phyloP scores from a whole-genome alignment of 129 eudicot genomes.

The Dittrichia graveolens region DNA sequence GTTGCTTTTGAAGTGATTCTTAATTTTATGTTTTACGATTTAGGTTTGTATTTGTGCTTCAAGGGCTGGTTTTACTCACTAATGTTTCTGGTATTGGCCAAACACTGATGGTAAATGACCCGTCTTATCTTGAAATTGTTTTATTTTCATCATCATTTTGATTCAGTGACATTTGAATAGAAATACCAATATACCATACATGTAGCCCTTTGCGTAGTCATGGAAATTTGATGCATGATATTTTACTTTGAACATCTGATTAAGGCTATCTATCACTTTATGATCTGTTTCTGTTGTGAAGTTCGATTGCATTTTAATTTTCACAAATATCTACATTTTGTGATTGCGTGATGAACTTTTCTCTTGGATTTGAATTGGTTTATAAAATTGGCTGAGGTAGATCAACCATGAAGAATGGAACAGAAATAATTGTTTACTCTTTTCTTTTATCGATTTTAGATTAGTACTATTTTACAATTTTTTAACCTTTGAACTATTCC shows the following conservation, averaged over 20 bases:
- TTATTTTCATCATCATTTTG: not conserved
- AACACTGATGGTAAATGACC: constrained; percentile 52
- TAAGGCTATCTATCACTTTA: not conserved
- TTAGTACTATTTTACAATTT: not conserved
- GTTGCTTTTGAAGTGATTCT: not conserved
- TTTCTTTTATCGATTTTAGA: not conserved
- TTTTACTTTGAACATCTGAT: not conserved
- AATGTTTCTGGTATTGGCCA: constrained; percentile 49
- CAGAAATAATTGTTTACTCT: not conserved
- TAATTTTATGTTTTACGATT: constrained; percentile 6
- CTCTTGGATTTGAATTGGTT: not conserved
- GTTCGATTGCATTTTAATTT: constrained; percentile 10
- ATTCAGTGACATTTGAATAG: constrained; percentile 5
- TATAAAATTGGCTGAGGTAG: not conserved
- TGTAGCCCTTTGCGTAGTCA: not conserved
- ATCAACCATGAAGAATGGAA: not conserved
- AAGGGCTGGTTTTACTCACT: constrained; percentile 61
- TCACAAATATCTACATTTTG: not conserved
- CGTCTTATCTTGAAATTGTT: constrained; percentile 14
- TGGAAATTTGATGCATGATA: not conserved
- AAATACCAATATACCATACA: not conserved
- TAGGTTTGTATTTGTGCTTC: constrained; percentile 89
- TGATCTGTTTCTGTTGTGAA: not conserved
- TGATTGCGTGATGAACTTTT: not conserved
- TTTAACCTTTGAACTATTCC: not conserved